Evolutionary conservation across 495 filamentous ascomycete species (phyloP).

Genomic region (Aspergillus asperescens): DNA sequence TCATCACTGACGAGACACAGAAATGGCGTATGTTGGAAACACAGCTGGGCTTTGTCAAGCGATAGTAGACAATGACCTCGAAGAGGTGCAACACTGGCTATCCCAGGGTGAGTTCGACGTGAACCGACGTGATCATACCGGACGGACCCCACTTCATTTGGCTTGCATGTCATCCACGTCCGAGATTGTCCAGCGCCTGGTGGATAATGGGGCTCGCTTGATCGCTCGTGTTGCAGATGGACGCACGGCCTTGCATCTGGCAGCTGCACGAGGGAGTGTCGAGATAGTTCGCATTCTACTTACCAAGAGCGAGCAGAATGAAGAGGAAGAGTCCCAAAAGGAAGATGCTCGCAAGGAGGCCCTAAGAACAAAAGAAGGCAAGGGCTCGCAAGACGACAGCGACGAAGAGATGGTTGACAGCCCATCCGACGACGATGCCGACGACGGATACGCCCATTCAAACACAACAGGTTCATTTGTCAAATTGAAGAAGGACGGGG

Average conservation of each 20-base stretch:
- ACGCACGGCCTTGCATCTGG: constrained; percentile 71
- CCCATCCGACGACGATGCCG: constrained; percentile 2
- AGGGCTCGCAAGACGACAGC: constrained; percentile 31
- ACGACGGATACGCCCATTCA: constrained; percentile 33
- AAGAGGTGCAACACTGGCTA: constrained; percentile 64
- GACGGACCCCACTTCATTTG: constrained; percentile 72
- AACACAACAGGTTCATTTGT: constrained; percentile 59
- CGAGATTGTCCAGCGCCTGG: constrained; percentile 62
- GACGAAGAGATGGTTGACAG: constrained; percentile 34
- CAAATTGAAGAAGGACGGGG: constrained; percentile 47
- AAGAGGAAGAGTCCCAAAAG: constrained; percentile 58
- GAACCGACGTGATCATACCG: constrained; percentile 70
- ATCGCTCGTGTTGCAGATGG: constrained; percentile 71
- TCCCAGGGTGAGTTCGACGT: constrained; percentile 52
- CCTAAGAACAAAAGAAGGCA: constrained; percentile 17
- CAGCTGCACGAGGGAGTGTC: constrained; percentile 58
- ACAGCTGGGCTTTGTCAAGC: constrained; percentile 67
- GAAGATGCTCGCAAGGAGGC: constrained; percentile 44
- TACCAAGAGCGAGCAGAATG: constrained; percentile 63
- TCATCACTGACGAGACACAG: constrained; percentile 15
- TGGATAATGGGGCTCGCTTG: constrained; percentile 68
- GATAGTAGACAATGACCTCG: constrained; percentile 64
- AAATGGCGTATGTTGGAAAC: constrained; percentile 68
- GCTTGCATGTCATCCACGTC: constrained; percentile 61
- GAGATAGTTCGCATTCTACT: constrained; percentile 67